These are phyloP conservation scores for Zygnema circumcarinatum DNA, from an alignment of 139 green algal species.

Conservation along the genomic window DNA sequence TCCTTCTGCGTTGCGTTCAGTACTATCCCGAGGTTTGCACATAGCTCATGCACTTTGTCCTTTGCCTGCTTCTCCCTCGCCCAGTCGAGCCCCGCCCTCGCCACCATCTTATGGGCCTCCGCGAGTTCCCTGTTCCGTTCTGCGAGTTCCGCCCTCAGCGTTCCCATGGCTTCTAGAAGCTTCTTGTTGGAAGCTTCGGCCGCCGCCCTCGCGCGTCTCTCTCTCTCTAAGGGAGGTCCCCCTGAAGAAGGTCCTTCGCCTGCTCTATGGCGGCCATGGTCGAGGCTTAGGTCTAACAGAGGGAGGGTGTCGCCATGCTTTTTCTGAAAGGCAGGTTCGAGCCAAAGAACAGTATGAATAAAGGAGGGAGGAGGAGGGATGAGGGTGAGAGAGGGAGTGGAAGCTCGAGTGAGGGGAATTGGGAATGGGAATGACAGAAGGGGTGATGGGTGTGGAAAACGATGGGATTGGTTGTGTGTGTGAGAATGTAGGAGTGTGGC, in stretches of 20 bases:
- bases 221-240: background rate
- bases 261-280: background rate
- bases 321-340: background rate
- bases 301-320: background rate
- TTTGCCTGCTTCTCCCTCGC: slow-evolving; percentile 9
- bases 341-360: background rate
- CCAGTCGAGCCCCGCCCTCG: slow-evolving; percentile 15
- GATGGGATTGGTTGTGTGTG: background rate
- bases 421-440: background rate
- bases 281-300: background rate
- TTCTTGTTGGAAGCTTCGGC: background rate
- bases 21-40: slow-evolving; percentile 5
- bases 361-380: background rate
- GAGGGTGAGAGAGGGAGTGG: background rate
- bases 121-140: slow-evolving; percentile 2
- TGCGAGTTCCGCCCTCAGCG: slow-evolving; percentile 10
- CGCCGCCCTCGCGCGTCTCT: background rate
- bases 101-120: slow-evolving; percentile 19
- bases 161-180: background rate
- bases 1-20: slow-evolving; percentile 4
- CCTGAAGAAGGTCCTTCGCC: background rate
- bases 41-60: slow-evolving; percentile 5
- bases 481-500: background rate
- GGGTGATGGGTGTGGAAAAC: background rate
- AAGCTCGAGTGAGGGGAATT: background rate